Evolutionary conservation across 2,329 filamentous ascomycete genomes (phyloP).

Genomic region (Lomentospora prolificans): DNA sequence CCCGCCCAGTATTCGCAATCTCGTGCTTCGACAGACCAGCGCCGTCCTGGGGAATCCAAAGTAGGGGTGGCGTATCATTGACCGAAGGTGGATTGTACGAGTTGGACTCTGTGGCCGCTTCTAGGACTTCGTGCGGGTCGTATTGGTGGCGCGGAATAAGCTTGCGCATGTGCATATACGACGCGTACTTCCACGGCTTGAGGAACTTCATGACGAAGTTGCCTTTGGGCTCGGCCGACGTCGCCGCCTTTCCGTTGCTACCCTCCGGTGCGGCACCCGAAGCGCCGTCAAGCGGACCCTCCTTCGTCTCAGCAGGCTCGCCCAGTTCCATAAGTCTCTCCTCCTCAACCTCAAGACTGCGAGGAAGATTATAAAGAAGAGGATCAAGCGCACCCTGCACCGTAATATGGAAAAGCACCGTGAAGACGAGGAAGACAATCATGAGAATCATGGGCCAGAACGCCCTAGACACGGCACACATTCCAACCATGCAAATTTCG

Average conservation of each 20-base stretch:
- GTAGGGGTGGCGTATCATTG: slow-evolving; percentile 48
- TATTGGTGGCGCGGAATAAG: slow-evolving; percentile 51
- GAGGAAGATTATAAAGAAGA: slow-evolving; percentile 62
- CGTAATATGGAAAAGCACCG: slow-evolving; percentile 65
- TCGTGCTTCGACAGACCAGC: slow-evolving; percentile 71
- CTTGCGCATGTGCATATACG: slow-evolving; percentile 61
- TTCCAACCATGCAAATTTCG: slow-evolving; percentile 68
- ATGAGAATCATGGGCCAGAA: slow-evolving; percentile 66
- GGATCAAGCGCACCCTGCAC: slow-evolving; percentile 61
- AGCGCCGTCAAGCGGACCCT: slow-evolving; percentile 21
- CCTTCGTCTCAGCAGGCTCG: slow-evolving; percentile 12
- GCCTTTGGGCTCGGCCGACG: slow-evolving; percentile 30
- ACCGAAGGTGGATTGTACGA: slow-evolving; percentile 70
- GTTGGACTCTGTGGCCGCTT: slow-evolving; percentile 49
- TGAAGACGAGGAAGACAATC: slow-evolving; percentile 65
- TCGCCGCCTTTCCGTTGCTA: not conserved
- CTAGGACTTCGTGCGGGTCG: slow-evolving; percentile 45
- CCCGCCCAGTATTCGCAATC: slow-evolving; percentile 57
- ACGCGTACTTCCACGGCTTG: slow-evolving; percentile 65
- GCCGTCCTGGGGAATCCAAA: slow-evolving; percentile 79
- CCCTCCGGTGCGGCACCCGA: slow-evolving; percentile 7
- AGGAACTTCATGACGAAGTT: slow-evolving; percentile 46
- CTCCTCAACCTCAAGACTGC: slow-evolving; percentile 40
- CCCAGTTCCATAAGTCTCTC: slow-evolving; percentile 23
- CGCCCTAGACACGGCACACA: slow-evolving; percentile 62